Evolutionary conservation across 495 filamentous ascomycete species (phyloP).

Genomic region (Neurospora hispaniola): DNA sequence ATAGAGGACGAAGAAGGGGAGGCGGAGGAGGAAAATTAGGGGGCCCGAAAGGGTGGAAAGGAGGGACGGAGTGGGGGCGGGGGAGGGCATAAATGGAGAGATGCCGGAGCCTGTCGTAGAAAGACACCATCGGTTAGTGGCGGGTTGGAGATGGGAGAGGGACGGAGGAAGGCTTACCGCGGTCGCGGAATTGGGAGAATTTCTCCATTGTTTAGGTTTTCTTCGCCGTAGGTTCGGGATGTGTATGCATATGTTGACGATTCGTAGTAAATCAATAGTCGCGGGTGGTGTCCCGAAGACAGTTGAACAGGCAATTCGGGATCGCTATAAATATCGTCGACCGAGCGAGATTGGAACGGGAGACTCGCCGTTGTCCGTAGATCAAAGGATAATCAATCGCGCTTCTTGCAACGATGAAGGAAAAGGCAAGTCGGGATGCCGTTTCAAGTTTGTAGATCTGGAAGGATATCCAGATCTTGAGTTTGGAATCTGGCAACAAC

Average conservation of each 20-base stretch:
- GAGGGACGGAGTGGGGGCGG: constrained; percentile 46
- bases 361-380: not conserved
- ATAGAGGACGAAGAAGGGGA: constrained; percentile 65
- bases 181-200: constrained; percentile 90
- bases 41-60: constrained; percentile 43
- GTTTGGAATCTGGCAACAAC: not conserved
- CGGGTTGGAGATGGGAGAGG: constrained; percentile 5
- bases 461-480: not conserved
- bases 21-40: constrained; percentile 68
- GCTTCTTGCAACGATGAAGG: not conserved
- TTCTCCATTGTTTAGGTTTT: constrained; percentile 65
- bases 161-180: constrained; percentile 47
- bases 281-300: not conserved
- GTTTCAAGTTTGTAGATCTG: not conserved
- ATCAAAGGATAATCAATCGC: not conserved
- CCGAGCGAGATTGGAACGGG: not conserved
- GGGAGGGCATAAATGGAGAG: constrained; percentile 82
- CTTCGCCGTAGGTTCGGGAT: not conserved
- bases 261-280: not conserved
- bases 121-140: constrained; percentile 1
- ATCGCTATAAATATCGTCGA: not conserved
- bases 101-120: constrained; percentile 71
- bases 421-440: not conserved
- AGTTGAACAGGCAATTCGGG: not conserved
- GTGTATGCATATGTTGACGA: not conserved